phyloP scores from a whole-genome alignment of 108 stramenopile species.

The Conticribra guillardii region DNA sequence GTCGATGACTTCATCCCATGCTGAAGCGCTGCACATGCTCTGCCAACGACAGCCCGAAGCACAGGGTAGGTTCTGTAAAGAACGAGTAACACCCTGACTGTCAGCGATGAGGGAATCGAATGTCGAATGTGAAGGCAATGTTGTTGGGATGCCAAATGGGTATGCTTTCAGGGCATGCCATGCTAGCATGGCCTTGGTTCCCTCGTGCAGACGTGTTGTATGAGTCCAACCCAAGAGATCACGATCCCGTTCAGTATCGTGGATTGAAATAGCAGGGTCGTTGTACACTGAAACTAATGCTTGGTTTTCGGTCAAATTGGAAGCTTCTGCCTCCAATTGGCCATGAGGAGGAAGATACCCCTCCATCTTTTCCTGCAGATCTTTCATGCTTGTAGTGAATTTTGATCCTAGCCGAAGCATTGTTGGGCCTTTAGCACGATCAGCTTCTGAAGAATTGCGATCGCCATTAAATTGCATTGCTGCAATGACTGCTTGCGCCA shows the following conservation, averaged over 20 bases:
- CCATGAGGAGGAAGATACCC: slow-evolving; percentile 29
- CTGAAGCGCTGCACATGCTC: slow-evolving; percentile 38
- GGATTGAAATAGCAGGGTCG: slow-evolving; percentile 18
- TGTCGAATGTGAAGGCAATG: slow-evolving; percentile 17
- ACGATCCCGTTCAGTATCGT: slow-evolving; percentile 29
- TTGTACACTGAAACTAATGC: not conserved
- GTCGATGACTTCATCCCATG: slow-evolving; percentile 51
- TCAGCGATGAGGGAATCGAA: slow-evolving; percentile 30
- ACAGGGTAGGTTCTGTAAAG: slow-evolving; percentile 44
- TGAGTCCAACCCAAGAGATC: slow-evolving; percentile 49
- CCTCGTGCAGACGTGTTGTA: slow-evolving; percentile 32
- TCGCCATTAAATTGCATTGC: slow-evolving; percentile 43
- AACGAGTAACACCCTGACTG: slow-evolving; percentile 16
- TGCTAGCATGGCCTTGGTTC: slow-evolving; percentile 41
- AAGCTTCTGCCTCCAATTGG: slow-evolving; percentile 19
- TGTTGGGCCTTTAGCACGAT: slow-evolving; percentile 30
- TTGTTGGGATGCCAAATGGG: slow-evolving; percentile 31
- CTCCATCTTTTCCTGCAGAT: slow-evolving; percentile 37
- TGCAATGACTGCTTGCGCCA: slow-evolving; percentile 39
- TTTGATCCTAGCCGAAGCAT: slow-evolving; percentile 45
- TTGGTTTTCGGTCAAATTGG: not conserved
- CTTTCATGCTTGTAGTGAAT: slow-evolving; percentile 44
- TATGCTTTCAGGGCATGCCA: slow-evolving; percentile 48
- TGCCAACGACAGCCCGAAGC: slow-evolving; percentile 61
- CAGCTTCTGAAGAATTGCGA: not conserved